A percentile compares a stretch with the other conserved stretches of the same genome.
These are phyloP conservation scores for Pharnaceum exiguum DNA, from an alignment of 148 eudicot species.

Conservation along the genomic window DNA sequence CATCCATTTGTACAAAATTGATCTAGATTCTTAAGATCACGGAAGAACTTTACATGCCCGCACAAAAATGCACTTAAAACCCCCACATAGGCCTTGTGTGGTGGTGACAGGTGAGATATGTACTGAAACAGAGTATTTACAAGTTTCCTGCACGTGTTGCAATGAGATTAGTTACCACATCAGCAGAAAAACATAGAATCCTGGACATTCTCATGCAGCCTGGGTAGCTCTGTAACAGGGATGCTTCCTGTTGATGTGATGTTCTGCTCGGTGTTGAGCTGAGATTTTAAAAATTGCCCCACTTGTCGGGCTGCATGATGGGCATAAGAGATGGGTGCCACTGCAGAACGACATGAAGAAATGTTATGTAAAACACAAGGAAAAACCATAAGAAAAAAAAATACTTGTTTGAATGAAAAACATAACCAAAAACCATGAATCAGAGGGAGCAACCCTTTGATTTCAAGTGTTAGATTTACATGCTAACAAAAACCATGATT, in stretches of 20 bases:
- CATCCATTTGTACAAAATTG: constrained; percentile 15
- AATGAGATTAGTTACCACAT: constrained; percentile 8
- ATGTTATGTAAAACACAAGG: no score
- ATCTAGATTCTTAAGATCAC: neutral
- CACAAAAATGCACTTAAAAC: neutral
- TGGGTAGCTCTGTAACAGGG: constrained; percentile 54
- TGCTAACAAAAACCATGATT: neutral
- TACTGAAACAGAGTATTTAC: constrained; percentile 13
- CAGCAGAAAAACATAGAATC: constrained; percentile 84
- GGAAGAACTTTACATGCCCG: constrained; percentile 1
- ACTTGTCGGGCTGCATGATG: constrained; percentile 81
- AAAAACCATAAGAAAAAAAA: no score
- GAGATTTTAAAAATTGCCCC: constrained; percentile 54
- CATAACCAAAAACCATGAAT: neutral
- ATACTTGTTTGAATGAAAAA: neutral
- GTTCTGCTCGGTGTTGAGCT: constrained; percentile 34
- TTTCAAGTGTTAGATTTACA: constrained; percentile 8
- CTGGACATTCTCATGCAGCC: constrained; percentile 47
- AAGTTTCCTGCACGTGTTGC: neutral
- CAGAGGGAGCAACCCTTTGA: neutral
- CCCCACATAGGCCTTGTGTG: neutral
- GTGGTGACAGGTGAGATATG: constrained; percentile 7
- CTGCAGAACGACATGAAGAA: no score
- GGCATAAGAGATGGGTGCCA: constrained; percentile 88
- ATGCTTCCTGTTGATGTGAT: constrained; percentile 34